These are phyloP conservation scores for Sclerotinia borealis DNA, from an alignment of 2,329 filamentous ascomycete species.

Conservation along the genomic window DNA sequence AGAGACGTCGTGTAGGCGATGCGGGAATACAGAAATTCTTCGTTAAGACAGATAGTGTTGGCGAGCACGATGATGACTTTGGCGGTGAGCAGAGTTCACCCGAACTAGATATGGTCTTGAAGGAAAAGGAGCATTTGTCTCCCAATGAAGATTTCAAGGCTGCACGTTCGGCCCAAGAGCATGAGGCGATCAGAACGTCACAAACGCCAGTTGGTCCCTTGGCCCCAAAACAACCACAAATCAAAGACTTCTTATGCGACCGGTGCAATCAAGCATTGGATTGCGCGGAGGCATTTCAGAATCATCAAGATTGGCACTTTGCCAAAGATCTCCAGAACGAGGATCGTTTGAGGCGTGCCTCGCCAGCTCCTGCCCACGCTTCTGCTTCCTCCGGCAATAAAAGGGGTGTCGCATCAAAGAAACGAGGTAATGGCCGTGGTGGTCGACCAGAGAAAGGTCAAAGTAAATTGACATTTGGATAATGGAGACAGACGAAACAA, in stretches of 20 bases:
- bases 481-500: conserved; percentile 15
- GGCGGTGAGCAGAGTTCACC: conserved; percentile 25
- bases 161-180: conserved; percentile 16
- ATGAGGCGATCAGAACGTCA: conserved; percentile 30
- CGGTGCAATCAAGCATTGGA: conserved; percentile 60
- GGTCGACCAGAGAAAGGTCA: conserved; percentile 48
- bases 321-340: conserved; percentile 72
- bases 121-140: conserved; percentile 14
- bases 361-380: conserved; percentile 13
- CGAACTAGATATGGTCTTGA: conserved; percentile 14
- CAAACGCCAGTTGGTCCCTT: conserved; percentile 20
- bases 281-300: conserved; percentile 53
- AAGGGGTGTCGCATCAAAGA: conserved; percentile 26
- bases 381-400: conserved; percentile 30
- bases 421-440: conserved; percentile 20
- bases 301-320: conserved; percentile 92
- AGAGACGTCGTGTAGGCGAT: conserved; percentile 29
- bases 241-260: conserved; percentile 46
- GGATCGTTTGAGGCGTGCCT: conserved; percentile 18
- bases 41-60: conserved; percentile 24
- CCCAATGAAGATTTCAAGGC: conserved; percentile 4
- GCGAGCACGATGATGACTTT: conserved; percentile 28
- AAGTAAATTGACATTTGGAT: conserved; percentile 51
- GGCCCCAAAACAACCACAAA: conserved; percentile 33
- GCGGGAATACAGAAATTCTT: conserved; percentile 31